Percentiles rank a stretch among this genome's conserved stretches.
These are phyloP conservation scores for Pichia scutulata DNA, from an alignment of 805 yeast genomes.

Conservation along the genomic window DNA sequence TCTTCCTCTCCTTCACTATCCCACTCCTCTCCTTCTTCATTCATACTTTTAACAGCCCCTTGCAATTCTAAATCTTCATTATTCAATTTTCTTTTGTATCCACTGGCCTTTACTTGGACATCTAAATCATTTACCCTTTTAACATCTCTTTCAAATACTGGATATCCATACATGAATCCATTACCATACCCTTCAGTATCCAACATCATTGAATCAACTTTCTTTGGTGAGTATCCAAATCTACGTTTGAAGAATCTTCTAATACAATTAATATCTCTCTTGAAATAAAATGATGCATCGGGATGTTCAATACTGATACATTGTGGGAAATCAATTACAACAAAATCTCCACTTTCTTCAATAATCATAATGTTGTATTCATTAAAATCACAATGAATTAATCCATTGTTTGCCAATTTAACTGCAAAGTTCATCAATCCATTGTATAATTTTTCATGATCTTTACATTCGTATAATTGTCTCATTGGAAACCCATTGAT, in stretches of 20 bases:
- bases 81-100: constrained; percentile 44
- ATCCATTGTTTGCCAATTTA: constrained; percentile 74
- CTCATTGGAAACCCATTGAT: constrained; percentile 89
- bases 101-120: constrained; percentile 86
- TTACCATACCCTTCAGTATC: constrained; percentile 79
- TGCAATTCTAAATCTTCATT: constrained; percentile 59
- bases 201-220: constrained; percentile 57
- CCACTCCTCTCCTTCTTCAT: constrained; percentile 16
- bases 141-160: constrained; percentile 73
- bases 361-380: constrained; percentile 91
- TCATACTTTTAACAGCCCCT: constrained; percentile 48
- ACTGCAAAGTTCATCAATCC: constrained; percentile 84
- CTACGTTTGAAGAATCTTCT: constrained; percentile 74
- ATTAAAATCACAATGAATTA: constrained; percentile 95
- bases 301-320: constrained; percentile 88
- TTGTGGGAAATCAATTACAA: constrained; percentile 97
- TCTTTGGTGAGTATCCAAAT: constrained; percentile 61
- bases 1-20: constrained; percentile 13
- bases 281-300: constrained; percentile 82
- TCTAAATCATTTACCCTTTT: constrained; percentile 64
- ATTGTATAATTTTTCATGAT: constrained; percentile 67
- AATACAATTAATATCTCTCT: constrained; percentile 90
- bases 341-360: constrained; percentile 55
- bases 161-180: constrained; percentile 69
- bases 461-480: constrained; percentile 60